A percentile compares a stretch with the other conserved stretches of the same genome.
Conservation (phyloP, 345 rosid genomes). For the Arabis hirsuta region DNA sequence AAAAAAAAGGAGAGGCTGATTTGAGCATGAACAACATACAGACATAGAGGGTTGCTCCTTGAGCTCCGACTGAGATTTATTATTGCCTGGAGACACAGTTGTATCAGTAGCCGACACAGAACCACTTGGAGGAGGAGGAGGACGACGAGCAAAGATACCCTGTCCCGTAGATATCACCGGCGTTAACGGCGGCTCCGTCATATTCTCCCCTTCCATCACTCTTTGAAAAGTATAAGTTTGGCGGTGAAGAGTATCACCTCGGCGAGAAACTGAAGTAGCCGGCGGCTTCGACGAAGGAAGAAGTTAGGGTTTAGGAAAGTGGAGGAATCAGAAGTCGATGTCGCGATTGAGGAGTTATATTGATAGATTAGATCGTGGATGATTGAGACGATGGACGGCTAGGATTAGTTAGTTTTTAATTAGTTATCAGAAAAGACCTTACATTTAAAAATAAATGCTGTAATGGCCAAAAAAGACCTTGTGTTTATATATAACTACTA, state of each 20-base stretch:
- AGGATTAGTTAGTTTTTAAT: conserved; percentile 25
- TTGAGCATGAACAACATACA: conserved; percentile 38
- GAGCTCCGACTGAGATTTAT: conserved; percentile 24
- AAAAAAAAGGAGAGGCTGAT: too few relatives aligned
- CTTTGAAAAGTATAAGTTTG: not conserved
- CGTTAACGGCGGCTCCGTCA: conserved; percentile 22
- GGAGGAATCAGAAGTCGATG: conserved; percentile 20
- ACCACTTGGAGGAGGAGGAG: conserved; percentile 36
- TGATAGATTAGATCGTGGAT: conserved; percentile 12
- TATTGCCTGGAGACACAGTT: conserved; percentile 25
- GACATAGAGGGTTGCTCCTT: conserved; percentile 34
- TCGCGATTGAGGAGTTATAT: conserved; percentile 22
- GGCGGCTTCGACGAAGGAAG: conserved; percentile 3
- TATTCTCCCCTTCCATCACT: conserved; percentile 37
- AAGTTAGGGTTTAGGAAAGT: conserved; percentile 34
- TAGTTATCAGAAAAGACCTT: not conserved
- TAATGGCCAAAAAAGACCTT: too few relatives aligned
- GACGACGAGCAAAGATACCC: conserved; percentile 2
- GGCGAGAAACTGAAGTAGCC: not conserved
- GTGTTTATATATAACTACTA: too few relatives aligned
- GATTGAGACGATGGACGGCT: conserved; percentile 33
- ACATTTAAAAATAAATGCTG: not conserved
- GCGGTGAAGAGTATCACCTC: conserved; percentile 3
- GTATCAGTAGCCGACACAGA: conserved; percentile 21
- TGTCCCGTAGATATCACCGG: conserved; percentile 31